Base-by-base conservation (phyloP, 129 eudicot genomes). In the Saposhnikovia divaricata region DNA sequence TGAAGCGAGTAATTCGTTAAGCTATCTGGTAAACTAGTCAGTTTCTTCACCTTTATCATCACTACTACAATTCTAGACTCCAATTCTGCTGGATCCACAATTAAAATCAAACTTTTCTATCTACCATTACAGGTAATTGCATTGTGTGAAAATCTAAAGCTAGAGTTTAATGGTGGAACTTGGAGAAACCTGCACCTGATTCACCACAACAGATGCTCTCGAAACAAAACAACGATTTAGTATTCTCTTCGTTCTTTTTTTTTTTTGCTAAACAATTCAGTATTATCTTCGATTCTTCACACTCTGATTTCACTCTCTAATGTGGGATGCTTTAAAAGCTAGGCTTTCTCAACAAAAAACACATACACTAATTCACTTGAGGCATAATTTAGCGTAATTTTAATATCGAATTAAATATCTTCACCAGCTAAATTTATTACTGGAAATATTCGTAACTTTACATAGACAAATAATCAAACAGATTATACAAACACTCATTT, bases 391-490 rank as follows among this genome's bases (percentile, higher is more conserved):
- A 57, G 28, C 3, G 23, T 0, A 23, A 57, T 53, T 31, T 31
- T 31, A 31, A 31, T 31, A 31, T 31, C 1, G 1, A 31, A 31
- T 31, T 31, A 31, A 31, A 31, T 31, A 31, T 53, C 9, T 19
- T 19, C 25, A 53, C 8, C 25, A 53, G n/a, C 25, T 4, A 16
- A 51, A 53, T 1, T 18, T 16, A 57, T n/a, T 43, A 40, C 34
- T 4, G 43, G 23, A 43, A 7, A 74, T 31, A 63, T n/a, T 40
- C 39, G 53, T 75, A 47, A 48, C 12, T 15, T 72, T 75, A 40
- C 48, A 21, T 46, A 4, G 51, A 9, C 80, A 87, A 77, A 75
- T 84, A 25, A 84, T 79, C 86, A 80, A 87, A 84, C 79, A 80
- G 84, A 78, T 65, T 72, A 34, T 38, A 28, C 23, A 9, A 74